Percentiles rank a stretch among this genome's conserved stretches.
Conservation (phyloP, 1,139 yeast genomes). For the Nakaseomyces nivariensis region DNA sequence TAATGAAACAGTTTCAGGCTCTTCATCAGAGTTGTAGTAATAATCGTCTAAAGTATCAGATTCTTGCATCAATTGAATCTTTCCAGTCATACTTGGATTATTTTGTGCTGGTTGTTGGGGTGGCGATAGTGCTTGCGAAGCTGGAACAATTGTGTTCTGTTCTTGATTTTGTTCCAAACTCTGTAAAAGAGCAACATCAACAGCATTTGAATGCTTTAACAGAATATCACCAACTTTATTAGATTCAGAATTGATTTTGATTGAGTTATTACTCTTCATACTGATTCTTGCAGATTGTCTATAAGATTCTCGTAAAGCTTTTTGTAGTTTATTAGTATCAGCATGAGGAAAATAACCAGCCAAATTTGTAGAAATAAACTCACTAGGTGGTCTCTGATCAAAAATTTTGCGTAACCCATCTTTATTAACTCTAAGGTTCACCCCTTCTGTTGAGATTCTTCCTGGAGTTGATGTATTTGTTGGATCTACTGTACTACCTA, state of each 20-base stretch:
- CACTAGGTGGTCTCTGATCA: constrained; percentile 91
- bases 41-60: constrained; percentile 26
- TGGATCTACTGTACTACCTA: constrained; percentile 5
- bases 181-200: constrained; percentile 44
- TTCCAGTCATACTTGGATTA: background rate
- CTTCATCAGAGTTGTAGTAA: constrained; percentile 34
- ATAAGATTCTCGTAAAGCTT: constrained; percentile 76
- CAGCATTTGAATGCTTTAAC: constrained; percentile 47
- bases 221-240: constrained; percentile 54
- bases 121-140: background rate
- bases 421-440: constrained; percentile 10
- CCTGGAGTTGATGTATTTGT: background rate
- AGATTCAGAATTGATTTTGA: constrained; percentile 17
- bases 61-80: constrained; percentile 14
- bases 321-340: constrained; percentile 58
- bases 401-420: constrained; percentile 45
- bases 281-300: constrained; percentile 59
- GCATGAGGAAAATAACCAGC: constrained; percentile 90
- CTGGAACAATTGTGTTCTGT: background rate
- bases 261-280: constrained; percentile 12
- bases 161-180: constrained; percentile 8
- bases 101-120: background rate
- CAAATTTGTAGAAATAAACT: constrained; percentile 78
- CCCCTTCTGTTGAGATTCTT: background rate
- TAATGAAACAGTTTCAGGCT: constrained; percentile 31